These are phyloP conservation scores for Scenedesmus sp. DNA, from an alignment of 163 green algal species.

Conservation along the genomic window DNA sequence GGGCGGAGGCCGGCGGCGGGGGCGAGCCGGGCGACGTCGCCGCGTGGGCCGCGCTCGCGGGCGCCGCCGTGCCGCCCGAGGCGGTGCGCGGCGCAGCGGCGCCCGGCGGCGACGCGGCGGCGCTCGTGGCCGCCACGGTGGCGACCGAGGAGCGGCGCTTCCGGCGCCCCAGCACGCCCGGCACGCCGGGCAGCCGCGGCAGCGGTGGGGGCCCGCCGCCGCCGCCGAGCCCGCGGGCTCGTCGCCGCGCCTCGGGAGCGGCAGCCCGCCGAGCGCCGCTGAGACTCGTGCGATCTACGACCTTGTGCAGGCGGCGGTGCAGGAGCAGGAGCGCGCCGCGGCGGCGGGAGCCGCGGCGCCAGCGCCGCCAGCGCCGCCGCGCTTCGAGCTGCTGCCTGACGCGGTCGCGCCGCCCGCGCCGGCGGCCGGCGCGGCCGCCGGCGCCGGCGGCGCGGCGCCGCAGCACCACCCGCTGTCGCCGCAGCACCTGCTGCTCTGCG, in stretches of 20 bases:
- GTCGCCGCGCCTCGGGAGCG: not conserved
- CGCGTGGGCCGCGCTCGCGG: no score
- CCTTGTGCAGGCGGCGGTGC: slow-evolving; percentile 13
- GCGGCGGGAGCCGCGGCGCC: not conserved
- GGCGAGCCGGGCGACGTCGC: no score
- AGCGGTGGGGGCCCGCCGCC: not conserved
- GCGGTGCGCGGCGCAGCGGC: no score
- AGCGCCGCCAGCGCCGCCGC: not conserved
- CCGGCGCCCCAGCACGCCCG: not conserved
- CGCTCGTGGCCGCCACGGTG: slow-evolving; percentile 23
- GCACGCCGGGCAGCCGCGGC: not conserved
- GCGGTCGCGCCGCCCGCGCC: no score
- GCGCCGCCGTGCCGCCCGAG: no score
- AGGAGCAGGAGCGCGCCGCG: slow-evolving; percentile 18
- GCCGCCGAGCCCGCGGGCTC: no score
- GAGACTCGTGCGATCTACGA: slow-evolving; percentile 24
- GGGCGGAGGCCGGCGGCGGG: not conserved
- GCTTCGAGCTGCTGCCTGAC: no score
- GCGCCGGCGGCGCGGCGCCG: no score
- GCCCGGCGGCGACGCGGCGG: slow-evolving; percentile 11
- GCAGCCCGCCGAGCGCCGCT: slow-evolving; percentile 8
- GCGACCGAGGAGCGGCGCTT: slow-evolving; percentile 24
- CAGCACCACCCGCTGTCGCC: no score
- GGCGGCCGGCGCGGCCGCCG: no score
- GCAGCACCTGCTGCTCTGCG: no score